These are phyloP conservation scores for Dendrobium officinale DNA, from an alignment of 106 monocot genomes.

Conservation along the genomic window DNA sequence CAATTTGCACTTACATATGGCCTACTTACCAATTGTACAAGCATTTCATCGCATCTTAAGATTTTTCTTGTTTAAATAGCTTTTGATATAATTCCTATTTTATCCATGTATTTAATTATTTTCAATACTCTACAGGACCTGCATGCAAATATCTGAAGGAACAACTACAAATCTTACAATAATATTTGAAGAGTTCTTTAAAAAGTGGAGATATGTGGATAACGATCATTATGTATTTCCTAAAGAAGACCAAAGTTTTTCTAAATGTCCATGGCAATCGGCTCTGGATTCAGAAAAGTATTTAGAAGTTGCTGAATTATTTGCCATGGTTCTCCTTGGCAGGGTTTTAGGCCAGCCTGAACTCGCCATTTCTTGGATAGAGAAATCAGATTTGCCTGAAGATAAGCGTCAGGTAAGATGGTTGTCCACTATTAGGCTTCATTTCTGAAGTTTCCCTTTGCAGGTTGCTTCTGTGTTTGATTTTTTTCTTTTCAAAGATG, in stretches of 20 bases:
- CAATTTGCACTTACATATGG: background rate
- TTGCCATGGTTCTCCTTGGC: conserved; percentile 54
- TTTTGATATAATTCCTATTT: background rate
- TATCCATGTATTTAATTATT: background rate
- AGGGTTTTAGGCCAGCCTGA: conserved; percentile 28
- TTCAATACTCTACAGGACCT: conserved; percentile 30
- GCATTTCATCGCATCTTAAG: background rate
- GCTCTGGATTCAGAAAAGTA: conserved; percentile 35
- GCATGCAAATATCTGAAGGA: conserved; percentile 69
- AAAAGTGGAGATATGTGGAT: conserved; percentile 56
- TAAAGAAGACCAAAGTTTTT: conserved; percentile 15
- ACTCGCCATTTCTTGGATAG: conserved; percentile 72
- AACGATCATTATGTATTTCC: conserved; percentile 29
- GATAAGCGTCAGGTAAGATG: conserved; percentile 53
- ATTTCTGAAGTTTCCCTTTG: background rate
- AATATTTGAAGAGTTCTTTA: conserved; percentile 64
- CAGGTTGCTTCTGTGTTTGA: background rate
- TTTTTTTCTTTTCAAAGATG: background rate
- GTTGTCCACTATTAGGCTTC: background rate
- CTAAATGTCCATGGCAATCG: conserved; percentile 6
- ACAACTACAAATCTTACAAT: conserved; percentile 36
- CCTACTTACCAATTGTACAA: background rate
- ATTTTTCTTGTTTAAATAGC: background rate
- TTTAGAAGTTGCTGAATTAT: conserved; percentile 58
- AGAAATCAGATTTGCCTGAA: conserved; percentile 56